A percentile compares a stretch with the other conserved stretches of the same genome.
phyloP scores from a whole-genome alignment of 371 early-diverging fungal genomes.

The Mortierella sp. region DNA sequence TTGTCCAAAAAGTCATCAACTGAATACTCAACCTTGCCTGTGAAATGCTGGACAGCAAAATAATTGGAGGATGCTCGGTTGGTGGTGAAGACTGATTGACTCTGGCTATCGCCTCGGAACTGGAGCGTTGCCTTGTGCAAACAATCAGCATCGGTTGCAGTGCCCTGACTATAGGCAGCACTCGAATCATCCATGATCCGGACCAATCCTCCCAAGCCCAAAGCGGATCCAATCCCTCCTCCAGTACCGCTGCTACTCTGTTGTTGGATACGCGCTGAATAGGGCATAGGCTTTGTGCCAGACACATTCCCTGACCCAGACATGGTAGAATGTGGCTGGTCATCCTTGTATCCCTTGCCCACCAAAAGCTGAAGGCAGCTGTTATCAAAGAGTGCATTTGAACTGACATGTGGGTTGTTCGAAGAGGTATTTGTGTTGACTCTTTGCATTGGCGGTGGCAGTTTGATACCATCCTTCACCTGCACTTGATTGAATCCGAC shows the following conservation, averaged over 20 bases:
- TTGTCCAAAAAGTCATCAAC: constrained; percentile 76
- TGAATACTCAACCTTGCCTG: constrained; percentile 78
- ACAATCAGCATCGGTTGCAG: constrained; percentile 56
- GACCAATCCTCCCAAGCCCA: constrained; percentile 60
- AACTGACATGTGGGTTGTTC: neutral
- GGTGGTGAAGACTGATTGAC: constrained; percentile 57
- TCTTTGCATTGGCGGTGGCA: constrained; percentile 54
- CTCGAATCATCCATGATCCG: constrained; percentile 63
- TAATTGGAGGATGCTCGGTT: constrained; percentile 54
- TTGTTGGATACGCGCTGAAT: constrained; percentile 17
- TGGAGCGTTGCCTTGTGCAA: constrained; percentile 57
- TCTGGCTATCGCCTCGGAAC: constrained; percentile 56
- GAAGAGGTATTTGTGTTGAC: constrained; percentile 24
- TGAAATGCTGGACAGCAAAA: constrained; percentile 80
- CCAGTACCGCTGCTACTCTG: constrained; percentile 16
- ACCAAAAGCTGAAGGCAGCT: constrained; percentile 64
- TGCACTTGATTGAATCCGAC: constrained; percentile 58
- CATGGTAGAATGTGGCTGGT: constrained; percentile 11
- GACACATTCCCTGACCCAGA: neutral
- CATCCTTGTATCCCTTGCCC: constrained; percentile 47
- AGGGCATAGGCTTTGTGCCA: constrained; percentile 9
- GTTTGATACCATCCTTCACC: constrained; percentile 65
- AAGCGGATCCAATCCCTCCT: neutral
- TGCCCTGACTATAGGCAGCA: constrained; percentile 52
- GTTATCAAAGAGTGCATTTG: constrained; percentile 46